Base-by-base conservation (phyloP, 2,329 filamentous ascomycete species). In the Myriosclerotinia duriaeana region DNA sequence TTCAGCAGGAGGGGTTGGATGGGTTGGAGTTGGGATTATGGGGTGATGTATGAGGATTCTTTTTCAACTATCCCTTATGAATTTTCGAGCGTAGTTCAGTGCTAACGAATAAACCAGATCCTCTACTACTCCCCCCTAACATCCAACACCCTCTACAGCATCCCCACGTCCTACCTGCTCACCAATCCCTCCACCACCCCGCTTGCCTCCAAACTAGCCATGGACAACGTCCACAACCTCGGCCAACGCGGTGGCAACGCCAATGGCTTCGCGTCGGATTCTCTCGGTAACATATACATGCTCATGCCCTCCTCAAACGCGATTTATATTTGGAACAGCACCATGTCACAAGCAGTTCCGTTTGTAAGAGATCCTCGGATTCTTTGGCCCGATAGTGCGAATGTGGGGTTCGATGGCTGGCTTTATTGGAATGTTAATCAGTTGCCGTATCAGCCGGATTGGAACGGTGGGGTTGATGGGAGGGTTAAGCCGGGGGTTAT, bases 371-470 rank as follows among this genome's bases (percentile, higher is more conserved):
- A 82, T 65, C 79, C 79, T 15, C 72, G 80, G 34, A 80, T 80
- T 22, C 67, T 82, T 15, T 82, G 78, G 80, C 77, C 78, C 0
- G 79, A 82, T 69, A 78, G 78, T 53, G 77, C 77, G 20, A 78
- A 77, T 56, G 72, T 79, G 20, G 79, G 76, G 0, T 77, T 74
- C 42, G 80, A 82, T 72, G 79, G 77, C 3, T 83, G 80, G 60
- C 71, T 83, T 17, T 83, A 84, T 68, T 71, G 82, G 66, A 82
- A 81, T 64, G 80, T 82, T 69, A 82, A 84, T 69, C 81, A 84
- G 71, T 68, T 84, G 66, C 79, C 78, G 1, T 81, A 80, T 71
- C 79, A 82, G 73, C 77, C 79, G 3, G 76, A 78, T 65, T 82
- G 80, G 80, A 83, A 83, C 68, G 30, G 30, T 34, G 30, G 30